Evolutionary conservation across 768 basidiomycete species (phyloP), one percentile per base, ranked within the genome.

Genomic region (Tylopilus rubrobrunneus): DNA sequence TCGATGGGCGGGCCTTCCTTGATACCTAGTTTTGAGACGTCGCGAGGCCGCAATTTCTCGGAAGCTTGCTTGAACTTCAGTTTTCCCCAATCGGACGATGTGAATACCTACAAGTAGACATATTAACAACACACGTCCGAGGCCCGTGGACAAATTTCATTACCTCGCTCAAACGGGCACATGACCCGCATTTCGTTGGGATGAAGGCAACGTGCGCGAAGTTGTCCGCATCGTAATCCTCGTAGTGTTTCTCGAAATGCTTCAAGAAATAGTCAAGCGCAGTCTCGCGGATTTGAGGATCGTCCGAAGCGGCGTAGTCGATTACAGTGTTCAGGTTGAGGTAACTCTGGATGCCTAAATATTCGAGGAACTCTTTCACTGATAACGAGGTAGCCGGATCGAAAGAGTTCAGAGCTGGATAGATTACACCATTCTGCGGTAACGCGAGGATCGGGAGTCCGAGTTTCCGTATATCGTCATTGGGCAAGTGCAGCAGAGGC

Each of bases 221-320:
- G 17, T 57, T 2, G 1, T 57, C 51, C 5, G 55, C 25, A 34
- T 52, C 46, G 45, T 61, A 61, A 37, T 17, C 41, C 31, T 12
- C 7, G 40, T 60, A 61, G 17, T 0, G 48, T 29, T 36, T 36
- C 11, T 47, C 55, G 3, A 60, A 44, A 40, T 60, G 48, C 10
- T 15, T 45, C 33, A 61, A 40, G 48, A 61, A 48, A 42, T 57
- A 52, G 27, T 19, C 50, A 19, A 57, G 59, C 5, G 59, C 55
- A 11, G 37, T 15, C 8, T 5, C 21, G 15, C 23, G 55, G 23
- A 61, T 21, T 5, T 36, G 48, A 0, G 10, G 2, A 36, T 15
- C 14, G 34, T 12, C 5, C 28, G 55, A 62, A 37, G 60, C 45
- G 1, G 60, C 60, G 4, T 19, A 37, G 8, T 6, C 17, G 19